These are phyloP conservation scores for Hibiscus mutabilis DNA, from an alignment of 345 rosid genomes.

Conservation along the genomic window DNA sequence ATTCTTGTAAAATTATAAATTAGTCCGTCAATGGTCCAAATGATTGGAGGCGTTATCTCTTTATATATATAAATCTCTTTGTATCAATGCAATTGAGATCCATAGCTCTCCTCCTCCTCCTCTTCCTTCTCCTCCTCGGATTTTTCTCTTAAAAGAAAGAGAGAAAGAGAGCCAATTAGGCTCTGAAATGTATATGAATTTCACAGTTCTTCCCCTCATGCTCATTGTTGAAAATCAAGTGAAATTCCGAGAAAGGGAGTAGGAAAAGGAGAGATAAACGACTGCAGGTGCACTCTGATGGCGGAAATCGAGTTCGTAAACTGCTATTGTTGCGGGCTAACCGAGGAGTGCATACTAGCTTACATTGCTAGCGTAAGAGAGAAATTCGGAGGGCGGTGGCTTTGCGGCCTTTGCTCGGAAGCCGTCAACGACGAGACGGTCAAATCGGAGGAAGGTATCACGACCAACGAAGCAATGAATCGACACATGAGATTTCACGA, in stretches of 20 bases:
- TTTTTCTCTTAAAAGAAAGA: not conserved
- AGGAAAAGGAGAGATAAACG: conserved; percentile 27
- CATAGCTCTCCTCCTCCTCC: too few species aligned
- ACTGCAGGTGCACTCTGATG: not conserved
- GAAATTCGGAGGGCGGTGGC: conserved; percentile 55
- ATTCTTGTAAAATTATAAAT: too few species aligned
- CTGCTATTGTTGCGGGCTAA: conserved; percentile 67
- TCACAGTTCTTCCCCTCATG: not conserved
- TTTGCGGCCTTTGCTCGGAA: conserved; percentile 70
- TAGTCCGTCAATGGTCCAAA: too few species aligned
- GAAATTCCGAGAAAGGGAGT: conserved; percentile 21
- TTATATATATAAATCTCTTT: too few species aligned
- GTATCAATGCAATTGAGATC: too few species aligned
- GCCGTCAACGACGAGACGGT: conserved; percentile 55
- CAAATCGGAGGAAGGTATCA: conserved; percentile 32
- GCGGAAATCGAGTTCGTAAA: conserved; percentile 35
- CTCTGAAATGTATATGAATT: conserved; percentile 19
- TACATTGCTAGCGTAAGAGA: conserved; percentile 52
- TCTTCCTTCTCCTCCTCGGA: too few species aligned
- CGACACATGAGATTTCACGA: conserved; percentile 54
- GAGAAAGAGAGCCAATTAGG: conserved; percentile 4
- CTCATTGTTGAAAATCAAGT: not conserved
- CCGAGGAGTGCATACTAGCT: conserved; percentile 59
- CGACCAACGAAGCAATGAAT: conserved; percentile 46
- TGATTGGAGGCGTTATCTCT: too few species aligned